Evolutionary conservation across 2,329 filamentous ascomycete species (phyloP).

Genomic region (Xylariaceae sp.): DNA sequence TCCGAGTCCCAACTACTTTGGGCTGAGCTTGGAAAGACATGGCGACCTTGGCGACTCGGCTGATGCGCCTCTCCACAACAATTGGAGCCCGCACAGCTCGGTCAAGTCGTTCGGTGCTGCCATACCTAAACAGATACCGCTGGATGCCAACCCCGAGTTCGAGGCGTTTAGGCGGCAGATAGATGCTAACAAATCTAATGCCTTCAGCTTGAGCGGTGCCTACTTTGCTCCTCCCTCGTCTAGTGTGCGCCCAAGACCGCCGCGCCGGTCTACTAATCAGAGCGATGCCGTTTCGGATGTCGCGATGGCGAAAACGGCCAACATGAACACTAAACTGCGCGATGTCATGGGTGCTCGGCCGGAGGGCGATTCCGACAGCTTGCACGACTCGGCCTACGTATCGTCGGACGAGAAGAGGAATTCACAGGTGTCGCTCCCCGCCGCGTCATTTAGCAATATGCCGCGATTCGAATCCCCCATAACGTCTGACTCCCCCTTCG

Average conservation of each 20-base stretch:
- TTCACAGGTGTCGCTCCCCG: slow-evolving; percentile 43
- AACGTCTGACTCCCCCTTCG: slow-evolving; percentile 30
- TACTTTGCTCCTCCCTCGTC: slow-evolving; percentile 38
- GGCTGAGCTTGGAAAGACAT: slow-evolving; percentile 59
- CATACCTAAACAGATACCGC: slow-evolving; percentile 62
- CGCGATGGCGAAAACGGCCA: slow-evolving; percentile 20
- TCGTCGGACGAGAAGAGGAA: slow-evolving; percentile 51
- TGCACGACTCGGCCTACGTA: slow-evolving; percentile 50
- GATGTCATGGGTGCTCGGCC: slow-evolving; percentile 27
- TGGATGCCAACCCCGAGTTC: slow-evolving; percentile 76
- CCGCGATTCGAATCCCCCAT: slow-evolving; percentile 45
- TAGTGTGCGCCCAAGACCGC: slow-evolving; percentile 17
- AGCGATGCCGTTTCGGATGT: slow-evolving; percentile 38
- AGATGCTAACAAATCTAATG: slow-evolving; percentile 54
- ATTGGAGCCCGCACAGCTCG: slow-evolving; percentile 70
- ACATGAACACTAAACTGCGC: slow-evolving; percentile 17
- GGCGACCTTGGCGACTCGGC: slow-evolving; percentile 59
- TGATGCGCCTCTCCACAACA: slow-evolving; percentile 54
- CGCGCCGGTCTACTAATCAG: slow-evolving; percentile 45
- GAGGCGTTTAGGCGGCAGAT: slow-evolving; percentile 71
- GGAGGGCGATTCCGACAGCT: slow-evolving; percentile 42
- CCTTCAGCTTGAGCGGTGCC: slow-evolving; percentile 43
- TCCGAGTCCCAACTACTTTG: slow-evolving; percentile 83
- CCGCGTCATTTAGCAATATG: slow-evolving; percentile 34
- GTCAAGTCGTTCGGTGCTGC: slow-evolving; percentile 64